Conservation (phyloP, 139 green algal species). For the Tetratostichococcus sp. region DNA sequence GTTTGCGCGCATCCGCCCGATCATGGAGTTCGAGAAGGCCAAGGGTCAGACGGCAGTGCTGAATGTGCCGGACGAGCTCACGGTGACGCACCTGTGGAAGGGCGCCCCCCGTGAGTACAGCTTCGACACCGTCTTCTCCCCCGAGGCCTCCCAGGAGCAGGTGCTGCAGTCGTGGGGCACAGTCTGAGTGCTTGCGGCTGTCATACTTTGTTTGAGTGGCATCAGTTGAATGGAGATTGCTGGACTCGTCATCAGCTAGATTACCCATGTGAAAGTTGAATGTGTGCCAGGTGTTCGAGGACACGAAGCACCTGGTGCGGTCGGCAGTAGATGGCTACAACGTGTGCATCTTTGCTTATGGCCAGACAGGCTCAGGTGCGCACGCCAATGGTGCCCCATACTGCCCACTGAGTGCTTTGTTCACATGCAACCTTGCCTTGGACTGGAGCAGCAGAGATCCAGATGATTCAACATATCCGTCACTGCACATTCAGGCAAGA, state of each 20-base stretch:
- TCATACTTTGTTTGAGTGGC: too few relatives aligned
- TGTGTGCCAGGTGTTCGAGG: constrained; percentile 82
- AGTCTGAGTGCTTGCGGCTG: too few relatives aligned
- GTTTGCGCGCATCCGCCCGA: constrained; percentile 81
- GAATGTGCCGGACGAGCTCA: constrained; percentile 80
- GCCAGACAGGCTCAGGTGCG: constrained; percentile 73
- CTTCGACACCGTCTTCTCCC: constrained; percentile 85
- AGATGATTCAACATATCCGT: constrained; percentile 5
- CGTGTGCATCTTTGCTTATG: constrained; percentile 70
- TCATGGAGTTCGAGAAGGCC: constrained; percentile 78
- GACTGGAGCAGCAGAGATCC: too few relatives aligned
- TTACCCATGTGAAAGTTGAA: too few relatives aligned
- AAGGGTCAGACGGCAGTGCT: constrained; percentile 57
- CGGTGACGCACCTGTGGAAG: constrained; percentile 83
- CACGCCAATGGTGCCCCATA: too few relatives aligned
- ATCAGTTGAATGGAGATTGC: too few relatives aligned
- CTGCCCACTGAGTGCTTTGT: too few relatives aligned
- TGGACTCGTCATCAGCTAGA: too few relatives aligned
- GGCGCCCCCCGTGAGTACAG: constrained; percentile 89
- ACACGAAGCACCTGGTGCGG: constrained; percentile 94
- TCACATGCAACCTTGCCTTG: too few relatives aligned
- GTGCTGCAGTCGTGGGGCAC: not conserved
- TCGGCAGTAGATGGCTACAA: constrained; percentile 85
- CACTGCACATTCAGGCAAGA: constrained; percentile 35
- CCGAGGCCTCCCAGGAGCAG: constrained; percentile 63